Evolutionary conservation across 2,329 filamentous ascomycete species (phyloP).

Genomic region (Helminthosporium solani): DNA sequence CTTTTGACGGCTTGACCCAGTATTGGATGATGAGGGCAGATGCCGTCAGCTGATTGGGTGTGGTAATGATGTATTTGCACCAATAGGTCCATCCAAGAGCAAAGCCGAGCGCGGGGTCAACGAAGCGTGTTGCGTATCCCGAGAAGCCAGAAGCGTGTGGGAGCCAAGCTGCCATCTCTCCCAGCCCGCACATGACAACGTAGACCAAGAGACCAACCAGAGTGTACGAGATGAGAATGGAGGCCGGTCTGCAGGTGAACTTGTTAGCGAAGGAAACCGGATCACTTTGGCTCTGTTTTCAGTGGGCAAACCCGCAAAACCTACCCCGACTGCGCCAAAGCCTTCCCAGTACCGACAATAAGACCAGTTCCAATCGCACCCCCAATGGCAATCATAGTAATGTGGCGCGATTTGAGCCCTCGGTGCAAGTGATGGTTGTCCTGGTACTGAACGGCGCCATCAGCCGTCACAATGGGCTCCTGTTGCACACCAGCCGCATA

Average conservation of each 20-base stretch:
- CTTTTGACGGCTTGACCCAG: conserved; percentile 64
- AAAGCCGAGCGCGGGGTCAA: conserved; percentile 78
- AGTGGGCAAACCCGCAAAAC: too few species aligned
- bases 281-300: neutral
- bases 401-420: conserved; percentile 56
- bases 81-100: conserved; percentile 66
- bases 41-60: conserved; percentile 81
- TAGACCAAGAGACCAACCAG: conserved; percentile 72
- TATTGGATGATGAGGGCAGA: conserved; percentile 76
- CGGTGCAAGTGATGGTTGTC: conserved; percentile 49
- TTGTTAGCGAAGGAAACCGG: conserved; percentile 17
- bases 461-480: conserved; percentile 13
- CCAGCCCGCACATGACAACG: conserved; percentile 77
- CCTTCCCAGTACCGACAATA: conserved; percentile 64
- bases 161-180: conserved; percentile 83
- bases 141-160: conserved; percentile 78
- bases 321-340: conserved; percentile 50
- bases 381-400: conserved; percentile 69
- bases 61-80: conserved; percentile 78
- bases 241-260: conserved; percentile 54
- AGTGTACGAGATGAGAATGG: conserved; percentile 71
- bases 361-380: conserved; percentile 73
- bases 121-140: conserved; percentile 76
- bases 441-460: conserved; percentile 28
- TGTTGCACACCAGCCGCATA: conserved; percentile 20